phyloP scores from a whole-genome alignment of 331 rosid genomes.

The Erythrophleum ivorense region DNA sequence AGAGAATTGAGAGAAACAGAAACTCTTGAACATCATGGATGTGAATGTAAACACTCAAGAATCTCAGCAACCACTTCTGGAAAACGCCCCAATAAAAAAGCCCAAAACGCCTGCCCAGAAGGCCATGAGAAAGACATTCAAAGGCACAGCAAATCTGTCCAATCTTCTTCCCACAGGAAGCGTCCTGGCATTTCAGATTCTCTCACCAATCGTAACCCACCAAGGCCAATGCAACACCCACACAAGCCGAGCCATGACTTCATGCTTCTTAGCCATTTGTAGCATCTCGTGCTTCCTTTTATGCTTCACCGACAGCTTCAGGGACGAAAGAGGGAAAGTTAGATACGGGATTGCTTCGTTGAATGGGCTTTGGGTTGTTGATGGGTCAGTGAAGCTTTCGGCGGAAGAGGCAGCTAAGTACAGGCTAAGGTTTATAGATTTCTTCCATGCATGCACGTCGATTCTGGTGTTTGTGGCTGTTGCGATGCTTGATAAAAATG shows the following conservation, averaged over 20 bases:
- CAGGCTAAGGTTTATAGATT: slow-evolving; percentile 57
- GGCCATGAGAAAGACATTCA: slow-evolving; percentile 65
- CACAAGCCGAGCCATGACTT: slow-evolving; percentile 38
- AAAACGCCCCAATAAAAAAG: slow-evolving; percentile 9
- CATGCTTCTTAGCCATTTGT: slow-evolving; percentile 26
- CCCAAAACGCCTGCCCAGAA: slow-evolving; percentile 50
- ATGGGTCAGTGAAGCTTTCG: slow-evolving; percentile 42
- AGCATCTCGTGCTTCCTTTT: slow-evolving; percentile 58
- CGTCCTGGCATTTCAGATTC: slow-evolving; percentile 58
- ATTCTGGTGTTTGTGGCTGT: slow-evolving; percentile 64
- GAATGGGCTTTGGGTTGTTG: slow-evolving; percentile 72
- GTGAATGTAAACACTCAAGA: background rate
- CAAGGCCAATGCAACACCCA: slow-evolving; percentile 57
- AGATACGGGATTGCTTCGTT: slow-evolving; percentile 70
- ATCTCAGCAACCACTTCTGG: slow-evolving; percentile 40
- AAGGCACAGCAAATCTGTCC: slow-evolving; percentile 61
- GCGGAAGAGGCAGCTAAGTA: slow-evolving; percentile 46
- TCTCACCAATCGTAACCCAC: slow-evolving; percentile 56
- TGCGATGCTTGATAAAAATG: slow-evolving; percentile 68
- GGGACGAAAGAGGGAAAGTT: slow-evolving; percentile 59
- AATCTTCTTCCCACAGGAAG: slow-evolving; percentile 72
- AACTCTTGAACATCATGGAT: background rate
- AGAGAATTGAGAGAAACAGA: no score
- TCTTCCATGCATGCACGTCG: slow-evolving; percentile 69
- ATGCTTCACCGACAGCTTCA: slow-evolving; percentile 69